Conservation (phyloP, 1,284 basidiomycete genomes). For the Cryptococcus sp. region DNA sequence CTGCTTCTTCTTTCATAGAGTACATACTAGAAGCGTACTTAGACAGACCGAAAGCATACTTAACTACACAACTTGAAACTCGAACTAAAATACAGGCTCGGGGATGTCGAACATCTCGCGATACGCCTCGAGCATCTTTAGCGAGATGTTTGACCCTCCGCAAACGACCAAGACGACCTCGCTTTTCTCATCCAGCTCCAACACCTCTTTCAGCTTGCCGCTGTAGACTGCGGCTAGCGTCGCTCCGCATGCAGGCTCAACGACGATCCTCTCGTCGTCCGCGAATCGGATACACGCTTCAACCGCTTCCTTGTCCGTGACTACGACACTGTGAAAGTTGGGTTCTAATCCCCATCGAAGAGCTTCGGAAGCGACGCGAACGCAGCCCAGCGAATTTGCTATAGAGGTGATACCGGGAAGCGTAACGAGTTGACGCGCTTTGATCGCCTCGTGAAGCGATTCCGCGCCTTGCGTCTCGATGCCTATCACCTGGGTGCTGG, state of each 20-base stretch:
- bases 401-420: slow-evolving; percentile 34
- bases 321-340: slow-evolving; percentile 22
- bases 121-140: slow-evolving; percentile 26
- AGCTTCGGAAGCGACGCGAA: slow-evolving; percentile 18
- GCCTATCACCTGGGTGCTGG: slow-evolving; percentile 17
- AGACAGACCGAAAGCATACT: too few species aligned
- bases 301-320: slow-evolving; percentile 29
- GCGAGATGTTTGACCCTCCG: slow-evolving; percentile 24
- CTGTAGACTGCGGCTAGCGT: slow-evolving; percentile 30
- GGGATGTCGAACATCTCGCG: slow-evolving; percentile 12
- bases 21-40: too few species aligned
- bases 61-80: too few species aligned
- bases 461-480: slow-evolving; percentile 37
- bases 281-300: slow-evolving; percentile 33
- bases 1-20: too few species aligned
- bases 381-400: slow-evolving; percentile 32
- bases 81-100: too few species aligned
- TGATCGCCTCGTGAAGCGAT: slow-evolving; percentile 24
- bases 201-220: slow-evolving; percentile 13
- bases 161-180: slow-evolving; percentile 24
- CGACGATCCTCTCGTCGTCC: slow-evolving; percentile 35
- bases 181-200: slow-evolving; percentile 6
- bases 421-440: slow-evolving; percentile 23
- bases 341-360: slow-evolving; percentile 21
- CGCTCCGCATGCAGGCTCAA: slow-evolving; percentile 39